These are phyloP conservation scores for Aspergillus ellipticus DNA, from an alignment of 495 filamentous ascomycete genomes.

Conservation along the genomic window DNA sequence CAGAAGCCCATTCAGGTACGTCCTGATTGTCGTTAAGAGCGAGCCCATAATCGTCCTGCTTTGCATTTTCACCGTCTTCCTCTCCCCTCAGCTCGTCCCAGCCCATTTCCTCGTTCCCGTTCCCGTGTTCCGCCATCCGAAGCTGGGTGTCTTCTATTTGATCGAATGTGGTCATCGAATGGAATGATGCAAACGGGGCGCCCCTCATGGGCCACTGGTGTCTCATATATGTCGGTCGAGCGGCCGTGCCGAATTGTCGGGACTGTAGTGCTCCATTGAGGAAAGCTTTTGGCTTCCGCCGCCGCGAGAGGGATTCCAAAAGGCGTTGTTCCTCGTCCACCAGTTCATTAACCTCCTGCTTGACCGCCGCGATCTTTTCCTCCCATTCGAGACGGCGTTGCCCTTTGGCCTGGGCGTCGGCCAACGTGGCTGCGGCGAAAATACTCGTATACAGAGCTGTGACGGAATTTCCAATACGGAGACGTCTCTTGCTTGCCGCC, in stretches of 20 bases:
- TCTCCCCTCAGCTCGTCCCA: no score
- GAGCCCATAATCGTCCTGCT: slow-evolving; percentile 12
- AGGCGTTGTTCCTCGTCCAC: slow-evolving; percentile 41
- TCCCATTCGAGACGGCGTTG: slow-evolving; percentile 62
- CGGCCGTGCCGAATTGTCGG: slow-evolving; percentile 20
- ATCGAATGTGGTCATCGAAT: not conserved
- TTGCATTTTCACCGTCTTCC: slow-evolving; percentile 15
- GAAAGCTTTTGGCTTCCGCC: slow-evolving; percentile 19
- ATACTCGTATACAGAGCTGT: slow-evolving; percentile 70
- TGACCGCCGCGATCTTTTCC: slow-evolving; percentile 46
- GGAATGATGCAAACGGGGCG: slow-evolving; percentile 11
- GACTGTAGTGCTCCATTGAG: slow-evolving; percentile 21
- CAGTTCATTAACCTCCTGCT: slow-evolving; percentile 42
- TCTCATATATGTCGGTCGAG: slow-evolving; percentile 8
- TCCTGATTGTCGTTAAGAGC: slow-evolving; percentile 15
- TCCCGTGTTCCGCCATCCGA: slow-evolving; percentile 4
- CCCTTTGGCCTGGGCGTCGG: slow-evolving; percentile 62
- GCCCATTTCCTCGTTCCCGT: no score
- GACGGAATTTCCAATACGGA: slow-evolving; percentile 58
- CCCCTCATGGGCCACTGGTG: slow-evolving; percentile 10
- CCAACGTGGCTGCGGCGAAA: slow-evolving; percentile 65
- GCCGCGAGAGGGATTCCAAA: slow-evolving; percentile 25
- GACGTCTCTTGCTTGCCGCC: slow-evolving; percentile 47
- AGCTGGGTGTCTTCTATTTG: not conserved
- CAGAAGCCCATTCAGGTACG: slow-evolving; percentile 26